phyloP scores from a whole-genome alignment of 108 stramenopile species.

The Nannochloropsis gaditana region DNA sequence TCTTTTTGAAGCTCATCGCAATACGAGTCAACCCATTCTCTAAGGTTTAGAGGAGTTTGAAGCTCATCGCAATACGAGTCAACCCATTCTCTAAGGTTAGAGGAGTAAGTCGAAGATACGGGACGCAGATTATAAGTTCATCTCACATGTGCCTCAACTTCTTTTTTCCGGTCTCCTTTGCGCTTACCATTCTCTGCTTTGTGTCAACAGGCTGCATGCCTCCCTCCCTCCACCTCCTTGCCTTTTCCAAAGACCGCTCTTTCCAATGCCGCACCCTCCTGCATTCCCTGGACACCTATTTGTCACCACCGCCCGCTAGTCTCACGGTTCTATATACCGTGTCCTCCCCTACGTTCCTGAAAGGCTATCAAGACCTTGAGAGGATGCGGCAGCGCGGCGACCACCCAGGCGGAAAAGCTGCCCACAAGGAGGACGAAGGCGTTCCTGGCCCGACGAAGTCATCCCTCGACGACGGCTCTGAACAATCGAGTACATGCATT shows the following conservation, averaged over 20 bases:
- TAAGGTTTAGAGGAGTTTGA: too few relatives aligned
- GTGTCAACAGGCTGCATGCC: not conserved
- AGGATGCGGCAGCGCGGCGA: not conserved
- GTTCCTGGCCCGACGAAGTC: not conserved
- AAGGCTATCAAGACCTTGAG: not conserved
- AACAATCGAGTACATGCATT: not conserved
- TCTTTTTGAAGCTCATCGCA: too few relatives aligned
- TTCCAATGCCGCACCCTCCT: not conserved
- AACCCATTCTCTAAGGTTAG: too few relatives aligned
- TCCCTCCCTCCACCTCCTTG: not conserved
- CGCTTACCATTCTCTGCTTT: not conserved
- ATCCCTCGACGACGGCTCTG: not conserved
- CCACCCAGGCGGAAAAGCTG: not conserved
- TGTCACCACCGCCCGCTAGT: not conserved
- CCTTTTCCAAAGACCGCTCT: not conserved
- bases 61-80: too few relatives aligned
- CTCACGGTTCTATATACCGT: not conserved
- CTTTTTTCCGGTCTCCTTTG: too few relatives aligned
- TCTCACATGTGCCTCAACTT: too few relatives aligned
- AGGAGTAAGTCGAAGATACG: too few relatives aligned
- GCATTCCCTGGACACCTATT: not conserved
- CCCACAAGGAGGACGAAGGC: not conserved
- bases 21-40: too few relatives aligned
- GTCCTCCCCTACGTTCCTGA: not conserved
- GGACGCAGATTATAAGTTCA: too few relatives aligned